Base-by-base conservation (phyloP, 169 alveolate genomes). In the Plasmodium gallinaceum region DNA sequence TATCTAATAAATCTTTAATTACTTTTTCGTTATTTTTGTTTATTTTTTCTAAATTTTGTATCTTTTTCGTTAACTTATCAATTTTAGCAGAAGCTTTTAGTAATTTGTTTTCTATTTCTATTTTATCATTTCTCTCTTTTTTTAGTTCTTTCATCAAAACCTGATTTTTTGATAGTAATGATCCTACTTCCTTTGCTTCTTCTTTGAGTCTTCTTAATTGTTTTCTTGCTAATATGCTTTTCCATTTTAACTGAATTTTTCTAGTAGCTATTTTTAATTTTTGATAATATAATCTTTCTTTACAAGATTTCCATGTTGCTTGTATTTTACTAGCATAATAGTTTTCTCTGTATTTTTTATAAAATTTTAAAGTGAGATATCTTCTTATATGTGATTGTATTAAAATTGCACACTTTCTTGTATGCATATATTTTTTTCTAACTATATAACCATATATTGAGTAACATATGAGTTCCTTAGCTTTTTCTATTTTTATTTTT, bases 181-280 rank as follows among this genome's bases (percentile, higher is more conserved):
- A 88, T 2, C 96, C 96, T 12, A 80, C 88, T 66, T 89, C 90
- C 71, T 94, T 94, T 7, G 96, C 93, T 85, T 95, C 97, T 60
- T 88, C 94, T 54, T 94, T 94, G 61, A 95, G 95, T 74, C 94
- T 91, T 54, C 93, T 88, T 57, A 96, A 88, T 26, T 93, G 93
- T 43, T 95, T 92, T 26, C 96, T 74, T 0, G 98, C 98, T 57
- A 94, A 61, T 32, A 70, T 86, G 1, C 95, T 90, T 46, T 95
- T 88, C 96, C 97, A 94, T 22, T 88, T 91, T 9, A 88, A 74
- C 54, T 96, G 97, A 0, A 95, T 95, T 75, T 91, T 76, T 39
- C 80, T 48, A 3, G 93, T 90, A 22, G 96, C 91, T 37, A 39
- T 64, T 61, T 73, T 88, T 74, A 96, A 83, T 8, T 74, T 71